These are phyloP conservation scores for Trichosporon asahii DNA, from an alignment of 1,284 basidiomycete genomes.

Conservation along the genomic window DNA sequence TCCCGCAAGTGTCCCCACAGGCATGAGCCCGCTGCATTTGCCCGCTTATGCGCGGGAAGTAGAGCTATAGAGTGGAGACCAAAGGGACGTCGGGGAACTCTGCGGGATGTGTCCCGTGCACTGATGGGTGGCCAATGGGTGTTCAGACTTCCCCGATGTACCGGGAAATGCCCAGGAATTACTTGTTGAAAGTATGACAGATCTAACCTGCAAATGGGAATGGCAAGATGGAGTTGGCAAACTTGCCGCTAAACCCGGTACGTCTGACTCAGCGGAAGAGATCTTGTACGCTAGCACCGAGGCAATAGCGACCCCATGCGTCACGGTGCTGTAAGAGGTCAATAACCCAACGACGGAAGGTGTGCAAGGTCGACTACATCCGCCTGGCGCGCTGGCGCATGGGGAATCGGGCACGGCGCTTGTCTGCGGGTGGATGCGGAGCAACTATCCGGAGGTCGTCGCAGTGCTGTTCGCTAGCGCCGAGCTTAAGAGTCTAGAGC, in stretches of 20 bases:
- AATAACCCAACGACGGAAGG: neutral
- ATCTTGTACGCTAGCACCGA: neutral
- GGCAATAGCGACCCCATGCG: neutral
- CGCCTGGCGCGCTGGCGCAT: neutral
- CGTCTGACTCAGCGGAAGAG: neutral
- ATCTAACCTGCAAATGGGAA: no score
- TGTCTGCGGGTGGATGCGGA: neutral
- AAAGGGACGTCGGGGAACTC: neutral
- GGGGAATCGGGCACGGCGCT: neutral
- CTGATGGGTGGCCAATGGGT: neutral
- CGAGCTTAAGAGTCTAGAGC: neutral
- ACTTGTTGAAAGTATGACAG: neutral
- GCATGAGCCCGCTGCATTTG: conserved; percentile 1
- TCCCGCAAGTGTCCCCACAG: neutral
- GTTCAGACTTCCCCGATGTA: neutral
- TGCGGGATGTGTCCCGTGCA: neutral
- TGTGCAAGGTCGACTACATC: neutral
- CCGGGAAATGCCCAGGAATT: neutral
- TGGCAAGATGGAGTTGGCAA: neutral
- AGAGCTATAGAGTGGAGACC: neutral
- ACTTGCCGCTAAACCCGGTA: neutral
- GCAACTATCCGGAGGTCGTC: neutral
- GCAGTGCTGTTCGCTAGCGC: neutral
- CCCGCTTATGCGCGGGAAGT: neutral
- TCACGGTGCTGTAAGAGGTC: neutral